phyloP scores from a whole-genome alignment of 805 yeast genomes.

The Myxozyma sirexii region DNA sequence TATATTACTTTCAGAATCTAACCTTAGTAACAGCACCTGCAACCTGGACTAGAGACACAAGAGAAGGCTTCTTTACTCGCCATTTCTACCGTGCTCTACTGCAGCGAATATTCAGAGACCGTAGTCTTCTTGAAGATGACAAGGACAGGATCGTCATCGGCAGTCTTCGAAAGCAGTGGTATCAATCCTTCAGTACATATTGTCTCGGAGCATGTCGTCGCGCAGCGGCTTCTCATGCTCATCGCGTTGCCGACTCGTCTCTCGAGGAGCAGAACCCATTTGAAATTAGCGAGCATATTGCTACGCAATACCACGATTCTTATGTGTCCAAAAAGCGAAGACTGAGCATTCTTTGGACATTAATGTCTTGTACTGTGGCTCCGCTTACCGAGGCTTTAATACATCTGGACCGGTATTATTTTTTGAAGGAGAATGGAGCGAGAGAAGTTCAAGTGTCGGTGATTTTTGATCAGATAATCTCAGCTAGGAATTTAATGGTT shows the following conservation, averaged over 20 bases:
- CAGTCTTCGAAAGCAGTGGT: slow-evolving; percentile 32
- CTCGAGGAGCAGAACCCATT: slow-evolving; percentile 11
- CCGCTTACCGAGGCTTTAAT: slow-evolving; percentile 35
- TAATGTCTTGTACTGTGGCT: slow-evolving; percentile 33
- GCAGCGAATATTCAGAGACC: slow-evolving; percentile 32
- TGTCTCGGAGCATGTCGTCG: slow-evolving; percentile 34
- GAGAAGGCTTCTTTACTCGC: slow-evolving; percentile 32
- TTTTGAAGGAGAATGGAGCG: slow-evolving; percentile 27
- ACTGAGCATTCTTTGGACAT: slow-evolving; percentile 34
- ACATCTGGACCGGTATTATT: slow-evolving; percentile 31
- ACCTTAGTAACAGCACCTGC: slow-evolving; percentile 33
- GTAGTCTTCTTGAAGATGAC: slow-evolving; percentile 10
- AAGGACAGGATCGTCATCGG: slow-evolving; percentile 25
- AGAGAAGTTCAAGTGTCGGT: slow-evolving; percentile 26
- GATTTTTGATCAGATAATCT: slow-evolving; percentile 32
- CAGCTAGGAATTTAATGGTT: slow-evolving; percentile 34
- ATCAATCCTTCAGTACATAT: slow-evolving; percentile 26
- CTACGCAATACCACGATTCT: slow-evolving; percentile 10
- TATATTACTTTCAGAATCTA: too few relatives aligned
- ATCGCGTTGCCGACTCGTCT: not conserved
- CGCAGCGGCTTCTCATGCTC: slow-evolving; percentile 6
- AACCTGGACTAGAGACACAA: slow-evolving; percentile 34
- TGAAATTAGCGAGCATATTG: slow-evolving; percentile 15
- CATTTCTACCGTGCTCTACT: slow-evolving; percentile 36
- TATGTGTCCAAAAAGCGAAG: slow-evolving; percentile 23